phyloP scores from a whole-genome alignment of 345 rosid species.

The Bruguiera gymnorhiza region DNA sequence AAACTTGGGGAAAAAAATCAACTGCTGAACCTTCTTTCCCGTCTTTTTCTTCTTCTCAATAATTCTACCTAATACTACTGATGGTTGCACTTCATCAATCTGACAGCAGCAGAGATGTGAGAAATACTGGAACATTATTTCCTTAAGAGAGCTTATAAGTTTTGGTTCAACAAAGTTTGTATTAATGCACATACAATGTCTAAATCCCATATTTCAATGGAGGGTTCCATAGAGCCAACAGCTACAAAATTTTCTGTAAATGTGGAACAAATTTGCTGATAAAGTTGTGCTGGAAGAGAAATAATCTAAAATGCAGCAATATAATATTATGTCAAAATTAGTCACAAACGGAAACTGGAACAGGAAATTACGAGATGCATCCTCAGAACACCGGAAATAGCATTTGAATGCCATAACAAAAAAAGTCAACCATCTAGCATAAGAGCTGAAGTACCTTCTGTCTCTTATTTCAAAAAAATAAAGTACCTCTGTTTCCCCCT shows the following conservation, averaged over 20 bases:
- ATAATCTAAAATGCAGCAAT: neutral
- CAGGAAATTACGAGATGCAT: no score
- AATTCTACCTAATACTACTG: constrained; percentile 62
- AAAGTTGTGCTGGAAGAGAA: neutral
- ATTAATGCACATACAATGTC: constrained; percentile 58
- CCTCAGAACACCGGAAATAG: no score
- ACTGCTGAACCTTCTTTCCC: constrained; percentile 51
- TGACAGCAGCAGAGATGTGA: constrained; percentile 29
- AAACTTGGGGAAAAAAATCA: neutral
- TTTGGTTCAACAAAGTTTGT: neutral
- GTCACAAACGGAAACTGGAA: neutral
- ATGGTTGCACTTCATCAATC: constrained; percentile 88
- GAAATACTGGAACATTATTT: constrained; percentile 17
- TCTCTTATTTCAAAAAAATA: constrained; percentile 25
- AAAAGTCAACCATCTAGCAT: neutral
- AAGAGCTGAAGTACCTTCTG: constrained; percentile 46
- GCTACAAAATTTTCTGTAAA: constrained; percentile 85
- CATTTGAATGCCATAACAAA: neutral
- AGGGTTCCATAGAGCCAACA: constrained; percentile 85
- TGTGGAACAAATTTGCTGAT: neutral
- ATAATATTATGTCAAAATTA: neutral
- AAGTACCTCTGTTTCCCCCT: constrained; percentile 77
- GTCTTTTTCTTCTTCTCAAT: constrained; percentile 50
- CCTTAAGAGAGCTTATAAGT: constrained; percentile 5
- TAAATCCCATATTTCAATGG: constrained; percentile 95